Evolutionary conservation across 2,329 filamentous ascomycete genomes (phyloP), one percentile per base, ranked within the genome.

Genomic region (Botrytis fragariae): DNA sequence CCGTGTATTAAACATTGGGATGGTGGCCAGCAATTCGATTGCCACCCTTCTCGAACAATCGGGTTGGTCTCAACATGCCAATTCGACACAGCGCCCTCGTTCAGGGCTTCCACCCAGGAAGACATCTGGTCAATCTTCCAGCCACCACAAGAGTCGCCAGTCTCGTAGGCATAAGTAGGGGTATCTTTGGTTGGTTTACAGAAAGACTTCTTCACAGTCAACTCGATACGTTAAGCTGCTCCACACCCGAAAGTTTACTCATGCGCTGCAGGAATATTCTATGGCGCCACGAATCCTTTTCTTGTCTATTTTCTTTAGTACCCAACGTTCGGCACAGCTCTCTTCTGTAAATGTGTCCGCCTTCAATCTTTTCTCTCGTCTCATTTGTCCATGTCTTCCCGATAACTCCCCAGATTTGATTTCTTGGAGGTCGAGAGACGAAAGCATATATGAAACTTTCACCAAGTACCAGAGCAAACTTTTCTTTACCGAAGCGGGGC

Each of bases 1-100:
- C 18, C 64, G 70, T 20, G 76, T 79, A 2, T 61, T 72, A 5
- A 77, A 77, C 14, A 75, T 78, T 39, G 76, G 77, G 4, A 74
- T 57, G 60, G 72, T 74, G 8, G 37, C 71, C 8, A n/a, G 4
- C 2, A 16, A 32, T 25, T 70, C 71, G 16, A 68, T 51, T 6
- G 4, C 3, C 3, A 25, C 39, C 1, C 32, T 69, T 29, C 6
- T 37, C 16, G 1, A n/a, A 3, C 51, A 57, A 9, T 67, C 48
- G 3, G 35, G 48, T 2, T 42, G 5, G 18, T 1, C 35, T 42
- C 6, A 22, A 29, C 1, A 0, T 9, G 20, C 10, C 3, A 16
- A 10, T 7, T 4, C 63, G 16, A 22, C 45, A n/a, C 22, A 35
- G 3, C 39, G 29, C 4, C 69, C 32, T 18, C 42, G 22, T 45